phyloP scores from a whole-genome alignment of 2,329 filamentous ascomycete genomes.

The Penicillium janthinellum region DNA sequence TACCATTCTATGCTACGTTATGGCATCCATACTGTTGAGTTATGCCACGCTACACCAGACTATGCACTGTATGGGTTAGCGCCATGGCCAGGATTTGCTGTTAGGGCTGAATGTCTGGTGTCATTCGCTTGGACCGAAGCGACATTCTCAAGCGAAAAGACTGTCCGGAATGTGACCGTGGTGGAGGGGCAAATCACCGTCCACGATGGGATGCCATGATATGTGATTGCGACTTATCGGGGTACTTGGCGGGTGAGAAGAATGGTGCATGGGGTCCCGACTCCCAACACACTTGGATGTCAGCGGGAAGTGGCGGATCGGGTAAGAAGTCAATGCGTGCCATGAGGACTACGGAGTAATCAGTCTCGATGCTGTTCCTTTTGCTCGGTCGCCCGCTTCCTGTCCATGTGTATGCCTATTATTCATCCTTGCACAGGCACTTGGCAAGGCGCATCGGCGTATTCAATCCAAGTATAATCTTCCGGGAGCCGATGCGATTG shows the following conservation, averaged over 20 bases:
- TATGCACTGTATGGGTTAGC: background rate
- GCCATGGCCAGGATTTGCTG: background rate
- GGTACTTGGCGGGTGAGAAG: background rate
- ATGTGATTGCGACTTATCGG: background rate
- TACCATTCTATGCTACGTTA: background rate
- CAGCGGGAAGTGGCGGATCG: constrained; percentile 2
- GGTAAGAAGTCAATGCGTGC: background rate
- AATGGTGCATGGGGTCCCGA: background rate
- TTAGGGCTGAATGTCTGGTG: constrained; percentile 10
- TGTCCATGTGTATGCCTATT: no score
- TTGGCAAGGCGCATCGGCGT: background rate
- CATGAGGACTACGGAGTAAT: background rate
- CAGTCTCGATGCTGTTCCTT: no score
- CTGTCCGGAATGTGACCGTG: background rate
- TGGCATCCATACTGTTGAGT: background rate
- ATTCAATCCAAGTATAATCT: constrained; percentile 7
- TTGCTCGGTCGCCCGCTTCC: no score
- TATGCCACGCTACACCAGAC: background rate
- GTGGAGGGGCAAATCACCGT: background rate
- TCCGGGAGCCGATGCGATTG: constrained; percentile 25
- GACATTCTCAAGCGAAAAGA: constrained; percentile 3
- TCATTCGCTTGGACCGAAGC: constrained; percentile 3
- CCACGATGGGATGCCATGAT: background rate
- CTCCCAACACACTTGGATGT: background rate
- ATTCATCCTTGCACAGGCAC: no score